Conservation (phyloP, 1,284 basidiomycete genomes). For the Pseudozyma sp. region DNA sequence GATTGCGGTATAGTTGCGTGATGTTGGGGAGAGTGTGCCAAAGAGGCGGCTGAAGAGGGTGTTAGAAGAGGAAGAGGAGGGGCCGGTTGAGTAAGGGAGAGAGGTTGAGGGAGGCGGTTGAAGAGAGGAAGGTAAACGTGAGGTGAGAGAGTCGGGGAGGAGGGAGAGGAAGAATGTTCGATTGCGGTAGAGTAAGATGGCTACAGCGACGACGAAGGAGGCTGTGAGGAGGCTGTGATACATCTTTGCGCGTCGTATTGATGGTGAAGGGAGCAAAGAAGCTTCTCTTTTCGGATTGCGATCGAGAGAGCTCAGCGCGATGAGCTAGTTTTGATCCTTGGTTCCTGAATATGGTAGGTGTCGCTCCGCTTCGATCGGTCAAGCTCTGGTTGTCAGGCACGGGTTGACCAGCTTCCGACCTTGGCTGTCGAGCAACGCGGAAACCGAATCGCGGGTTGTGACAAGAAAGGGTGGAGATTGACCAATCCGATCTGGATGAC, state of each 20-base stretch:
- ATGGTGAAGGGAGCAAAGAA: neutral
- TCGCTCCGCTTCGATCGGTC: too few relatives aligned
- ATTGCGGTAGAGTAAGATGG: slow-evolving; percentile 38
- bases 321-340: too few relatives aligned
- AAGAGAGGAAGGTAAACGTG: slow-evolving; percentile 15
- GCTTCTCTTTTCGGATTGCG: too few relatives aligned
- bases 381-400: too few relatives aligned
- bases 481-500: too few relatives aligned
- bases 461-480: too few relatives aligned
- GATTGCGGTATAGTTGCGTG: slow-evolving; percentile 13
- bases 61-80: slow-evolving; percentile 1
- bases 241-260: slow-evolving; percentile 11
- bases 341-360: too few relatives aligned
- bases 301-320: too few relatives aligned
- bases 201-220: slow-evolving; percentile 34
- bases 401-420: too few relatives aligned
- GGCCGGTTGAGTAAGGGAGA: too few relatives aligned
- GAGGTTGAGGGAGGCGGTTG: slow-evolving; percentile 6
- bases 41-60: slow-evolving; percentile 6
- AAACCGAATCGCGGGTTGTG: too few relatives aligned
- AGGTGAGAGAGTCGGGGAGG: slow-evolving; percentile 18
- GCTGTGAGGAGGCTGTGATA: slow-evolving; percentile 43
- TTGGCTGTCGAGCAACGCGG: too few relatives aligned
- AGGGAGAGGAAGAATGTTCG: slow-evolving; percentile 26
- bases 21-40: neutral